Evolutionary conservation across 1,284 basidiomycete species (phyloP), one percentile per base, ranked within the genome.

Genomic region (Microbotryum saponariae): DNA sequence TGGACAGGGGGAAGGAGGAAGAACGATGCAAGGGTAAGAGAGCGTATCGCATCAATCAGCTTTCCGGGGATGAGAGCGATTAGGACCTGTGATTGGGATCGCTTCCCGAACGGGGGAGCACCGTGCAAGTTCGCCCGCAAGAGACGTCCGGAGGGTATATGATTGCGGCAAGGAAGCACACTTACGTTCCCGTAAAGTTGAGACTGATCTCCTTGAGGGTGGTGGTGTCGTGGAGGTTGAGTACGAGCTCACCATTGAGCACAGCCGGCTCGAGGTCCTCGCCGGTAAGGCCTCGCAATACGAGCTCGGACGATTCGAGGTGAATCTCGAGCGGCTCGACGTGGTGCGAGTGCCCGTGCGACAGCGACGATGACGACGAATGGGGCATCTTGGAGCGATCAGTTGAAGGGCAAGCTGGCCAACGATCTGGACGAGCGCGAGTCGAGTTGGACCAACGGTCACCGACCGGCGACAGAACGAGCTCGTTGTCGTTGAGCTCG

Each of bases 191-290:
- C 66, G 83, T 81, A 73, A 94, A 87, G 63, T 85, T 83, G 68
- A 94, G 83, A 4, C 82, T 87, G 55, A 96, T 85, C 75, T 92
- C 88, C 75, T 86, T 89, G 76, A 96, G 83, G 61, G 89, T 85
- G 1, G 87, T 90, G 46, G 86, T 79, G 76, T 94, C 89, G 5
- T 81, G 78, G 61, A 96, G 82, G 73, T 85, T 82, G 63, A 96
- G 80, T 21, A 85, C 81, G 71, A 96, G 82, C 73, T 86, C 81
- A 12, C 91, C 91, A 14, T 73, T 74, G 63, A 90, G 82, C 16
- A 82, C 75, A 16, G 85, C 83, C 6, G 90, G 85, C 71, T 90
- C 86, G 71, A 90, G 64, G 47, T 73, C 86, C 66, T 92, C 89
- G 68, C 83, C 82, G 47, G 89, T 88, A 23, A 86, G 85, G 56